Percentiles rank a stretch among this genome's conserved stretches.
Evolutionary conservation across 2,329 filamentous ascomycete species (phyloP).

Genomic region (Passalora sequoiae): DNA sequence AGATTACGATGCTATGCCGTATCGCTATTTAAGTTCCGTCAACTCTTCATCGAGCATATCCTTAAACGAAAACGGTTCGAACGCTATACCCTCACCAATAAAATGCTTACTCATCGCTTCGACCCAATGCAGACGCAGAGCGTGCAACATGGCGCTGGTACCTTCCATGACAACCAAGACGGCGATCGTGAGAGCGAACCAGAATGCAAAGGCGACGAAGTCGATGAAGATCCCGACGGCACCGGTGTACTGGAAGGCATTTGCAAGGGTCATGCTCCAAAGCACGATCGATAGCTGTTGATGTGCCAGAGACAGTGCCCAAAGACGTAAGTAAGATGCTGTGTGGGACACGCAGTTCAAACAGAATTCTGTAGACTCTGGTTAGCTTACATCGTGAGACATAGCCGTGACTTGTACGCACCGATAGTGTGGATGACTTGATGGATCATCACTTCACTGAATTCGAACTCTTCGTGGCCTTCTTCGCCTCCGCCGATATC

Average conservation of each 20-base stretch:
- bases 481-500: conserved; percentile 67
- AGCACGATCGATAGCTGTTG: conserved; percentile 95
- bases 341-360: conserved; percentile 99
- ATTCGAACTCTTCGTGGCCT: conserved; percentile 95
- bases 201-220: conserved; percentile 76
- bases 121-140: conserved; percentile 87
- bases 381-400: no score
- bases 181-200: conserved; percentile 77
- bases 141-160: conserved; percentile 92
- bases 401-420: no score
- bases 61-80: conserved; percentile 85
- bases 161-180: conserved; percentile 94
- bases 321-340: conserved; percentile 95
- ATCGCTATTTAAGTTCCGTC: conserved; percentile 36
- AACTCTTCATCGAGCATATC: conserved; percentile 74
- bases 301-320: conserved; percentile 94
- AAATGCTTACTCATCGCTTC: conserved; percentile 98
- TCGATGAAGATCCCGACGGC: conserved; percentile 70
- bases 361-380: conserved; percentile 90
- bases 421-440: conserved; percentile 98
- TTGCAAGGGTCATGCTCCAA: conserved; percentile 90
- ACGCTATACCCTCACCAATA: conserved; percentile 75
- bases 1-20: no score
- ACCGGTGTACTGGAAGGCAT: conserved; percentile 59
- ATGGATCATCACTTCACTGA: conserved; percentile 96